Base-by-base conservation (phyloP, 2,329 filamentous ascomycete genomes). In the Fusarium sp. region DNA sequence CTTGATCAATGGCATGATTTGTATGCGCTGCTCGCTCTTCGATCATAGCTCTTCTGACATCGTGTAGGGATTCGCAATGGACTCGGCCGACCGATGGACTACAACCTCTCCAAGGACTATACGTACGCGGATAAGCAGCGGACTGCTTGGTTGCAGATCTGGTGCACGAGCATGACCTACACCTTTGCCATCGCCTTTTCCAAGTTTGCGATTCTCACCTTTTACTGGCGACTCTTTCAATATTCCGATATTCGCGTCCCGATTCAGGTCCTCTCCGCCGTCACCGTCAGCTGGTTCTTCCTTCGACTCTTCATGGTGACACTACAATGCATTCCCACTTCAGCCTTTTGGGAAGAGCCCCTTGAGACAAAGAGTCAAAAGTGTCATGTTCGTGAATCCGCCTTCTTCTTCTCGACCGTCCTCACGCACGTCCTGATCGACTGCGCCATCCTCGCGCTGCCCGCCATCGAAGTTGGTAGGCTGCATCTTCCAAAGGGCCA, bases 291-390 rank as follows among this genome's bases (percentile, higher is more conserved):
- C 1, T 82, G 81, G 81, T 75, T 82, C 32, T 64, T 79, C 2
- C 62, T 81, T 4, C 71, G 80, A 34, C 80, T 80, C 0, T 80
- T 83, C 32, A 66, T 83, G 35, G 78, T 78, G 1, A 79, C 80
- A 2, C 80, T 83, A 32, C 80, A 81, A 52, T 83, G 82, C 48
- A 41, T 81, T 6, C 83, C 83, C 0, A 68, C 83, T 0, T 77
- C 80, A 25, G 79, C 76, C 4, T 80, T 82, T 32, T 84, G 81
- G 82, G 74, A 81, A 23, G 74, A 75, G 11, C 66, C 71, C 3
- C 74, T 82, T 32, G 61, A 64, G n/a, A 63, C 58, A 6, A 64
- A 66, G 32, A 76, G 73, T 4, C 74, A 71, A 1, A 68, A 74
- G 14, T 84, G 82, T 68, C 75, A 70, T 5, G 80, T 83, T 18